Conservation (phyloP, 768 basidiomycete genomes). For the Calocybe indica region DNA sequence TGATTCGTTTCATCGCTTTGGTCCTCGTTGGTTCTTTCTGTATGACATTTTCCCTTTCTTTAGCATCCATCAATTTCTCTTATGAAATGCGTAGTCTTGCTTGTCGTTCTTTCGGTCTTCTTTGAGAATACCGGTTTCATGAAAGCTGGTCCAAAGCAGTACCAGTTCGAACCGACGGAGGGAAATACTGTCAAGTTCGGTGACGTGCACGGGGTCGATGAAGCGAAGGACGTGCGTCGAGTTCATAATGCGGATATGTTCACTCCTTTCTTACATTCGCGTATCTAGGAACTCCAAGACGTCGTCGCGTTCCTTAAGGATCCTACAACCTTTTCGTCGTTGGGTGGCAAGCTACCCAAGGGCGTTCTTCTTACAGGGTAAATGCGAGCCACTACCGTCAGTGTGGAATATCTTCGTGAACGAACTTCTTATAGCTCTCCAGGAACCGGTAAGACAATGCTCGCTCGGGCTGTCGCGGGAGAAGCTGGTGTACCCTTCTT, state of each 20-base stretch:
- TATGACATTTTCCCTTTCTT: constrained; percentile 28
- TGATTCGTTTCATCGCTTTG: constrained; percentile 57
- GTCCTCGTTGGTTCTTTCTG: constrained; percentile 59
- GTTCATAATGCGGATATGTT: not conserved
- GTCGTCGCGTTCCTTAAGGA: constrained; percentile 95
- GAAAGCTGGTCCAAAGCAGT: constrained; percentile 77
- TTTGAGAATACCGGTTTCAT: constrained; percentile 92
- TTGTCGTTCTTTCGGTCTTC: constrained; percentile 83
- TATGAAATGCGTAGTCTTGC: constrained; percentile 46
- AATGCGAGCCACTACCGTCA: constrained; percentile 8
- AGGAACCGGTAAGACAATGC: constrained; percentile 96
- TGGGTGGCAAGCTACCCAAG: constrained; percentile 93
- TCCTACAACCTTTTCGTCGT: constrained; percentile 80
- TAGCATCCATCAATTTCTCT: not conserved
- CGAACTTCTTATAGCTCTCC: constrained; percentile 42
- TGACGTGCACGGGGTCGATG: constrained; percentile 97
- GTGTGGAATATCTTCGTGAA: not conserved
- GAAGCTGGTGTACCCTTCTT: constrained; percentile 98
- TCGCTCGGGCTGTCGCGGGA: constrained; percentile 96
- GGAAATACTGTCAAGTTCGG: constrained; percentile 84
- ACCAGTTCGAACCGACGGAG: constrained; percentile 78
- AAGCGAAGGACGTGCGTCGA: constrained; percentile 80
- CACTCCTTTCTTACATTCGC: constrained; percentile 4
- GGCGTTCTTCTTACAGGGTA: constrained; percentile 86
- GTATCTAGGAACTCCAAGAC: constrained; percentile 78